Base-by-base conservation (phyloP, 768 basidiomycete species). In the Tephrocybe rancida region DNA sequence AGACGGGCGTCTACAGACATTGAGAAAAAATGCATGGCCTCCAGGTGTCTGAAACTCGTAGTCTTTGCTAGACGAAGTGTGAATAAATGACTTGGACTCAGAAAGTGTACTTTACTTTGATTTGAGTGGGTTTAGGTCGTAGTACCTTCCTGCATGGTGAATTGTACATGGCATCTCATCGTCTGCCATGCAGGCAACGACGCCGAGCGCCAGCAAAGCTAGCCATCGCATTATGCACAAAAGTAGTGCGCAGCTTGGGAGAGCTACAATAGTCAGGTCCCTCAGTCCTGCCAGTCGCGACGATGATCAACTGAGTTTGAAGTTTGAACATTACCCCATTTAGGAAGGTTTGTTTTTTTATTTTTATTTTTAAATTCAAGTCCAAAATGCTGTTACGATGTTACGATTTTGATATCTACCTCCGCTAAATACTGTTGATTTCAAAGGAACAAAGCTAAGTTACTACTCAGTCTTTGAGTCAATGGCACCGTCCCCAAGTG, bases 161-260 rank as follows among this genome's bases (percentile, higher is more conserved):
- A 77, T 63, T 1, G 86, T 86, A 61, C 89, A 91, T n/a, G 83
- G 74, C 42, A 77, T 76, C 14, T 89, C 86, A n/a, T 73, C 67
- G 14, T 67, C 71, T 39, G 60, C 62, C 25, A 55, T 34, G 24
- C 54, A 56, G 11, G 46, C 54, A 21, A 54, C 29, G 14, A 50
- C 29, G 3, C 35, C 49, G n/a, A 58, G 50, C 0, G 29, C 47
- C 25, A 55, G 26, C 7, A 57, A 14, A 32, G 48, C 47, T 39
- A 50, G 46, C 51, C 54, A 45, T 9, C 47, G 30, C 58, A 53
- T 59, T 26, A 19, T 54, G 45, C 6, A 19, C 19, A 41, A 16
- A 22, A 8, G 21, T 22, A 7, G 39, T 19, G 39, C 39, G 39
- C 39, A 38, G n/a, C n/a, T 8, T 41, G 39, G 39, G n/a, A n/a